Evolutionary conservation across 2,329 filamentous ascomycete genomes (phyloP), one percentile per base, ranked within the genome.

Genomic region (Penicillium sp.): DNA sequence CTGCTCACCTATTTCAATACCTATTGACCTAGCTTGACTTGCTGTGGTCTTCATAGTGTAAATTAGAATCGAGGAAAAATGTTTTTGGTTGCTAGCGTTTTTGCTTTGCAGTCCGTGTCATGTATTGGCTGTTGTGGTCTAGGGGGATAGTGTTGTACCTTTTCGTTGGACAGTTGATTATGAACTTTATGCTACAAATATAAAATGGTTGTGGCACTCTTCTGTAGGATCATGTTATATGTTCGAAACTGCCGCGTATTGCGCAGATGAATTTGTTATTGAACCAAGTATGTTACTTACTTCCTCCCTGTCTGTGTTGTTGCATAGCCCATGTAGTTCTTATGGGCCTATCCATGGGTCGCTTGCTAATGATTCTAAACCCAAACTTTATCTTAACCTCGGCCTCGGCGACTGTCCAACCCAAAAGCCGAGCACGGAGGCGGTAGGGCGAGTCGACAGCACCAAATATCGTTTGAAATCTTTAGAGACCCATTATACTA

Each of bases 31-130:
- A 61, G 54, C 49, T 56, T 58, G 55, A 56, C 50, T 45, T 54
- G 40, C 35, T 39, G 45, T 51, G 45, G 60, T 64, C 57, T 60
- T 63, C 62, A 60, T 66, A 58, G 50, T 70, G 66, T 68, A 69
- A 60, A 63, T 60, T 67, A 68, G 58, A 68, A 55, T 50, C 44
- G 55, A 62, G 54, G 32, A 55, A 58, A 58, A 52, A 57, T 25
- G 32, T 52, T 39, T 38, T 27, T 50, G 31, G 34, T 54, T 50
- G 44, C 37, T n/a, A 37, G 39, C 53, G 50, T 34, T 48, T 41
- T 38, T 53, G 44, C 10, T 47, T 50, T 37, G 16, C 3, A 18
- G 18, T 39, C 21, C 32, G 13, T 50, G 18, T 35, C 35, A 40
- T 49, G 38, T 53, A 34, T 46, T 45, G 23, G 18, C 41, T 13